These are phyloP conservation scores for Lizonia empirigonia DNA, from an alignment of 2,329 filamentous ascomycete genomes.

Conservation along the genomic window DNA sequence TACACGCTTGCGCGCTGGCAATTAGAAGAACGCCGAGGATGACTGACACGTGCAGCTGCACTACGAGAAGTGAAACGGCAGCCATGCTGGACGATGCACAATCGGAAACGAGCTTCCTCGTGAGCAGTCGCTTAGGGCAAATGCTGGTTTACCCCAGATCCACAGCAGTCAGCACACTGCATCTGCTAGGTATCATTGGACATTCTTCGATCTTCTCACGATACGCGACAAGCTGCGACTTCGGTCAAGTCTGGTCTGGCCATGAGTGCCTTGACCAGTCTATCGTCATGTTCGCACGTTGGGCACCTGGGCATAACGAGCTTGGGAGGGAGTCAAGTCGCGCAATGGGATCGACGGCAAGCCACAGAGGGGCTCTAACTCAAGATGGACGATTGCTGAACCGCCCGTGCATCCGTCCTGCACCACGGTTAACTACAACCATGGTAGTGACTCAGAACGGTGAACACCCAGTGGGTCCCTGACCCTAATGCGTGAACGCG, in stretches of 20 bases:
- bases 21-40: not conserved
- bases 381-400: constrained; percentile 13
- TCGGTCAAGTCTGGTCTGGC: too few relatives aligned
- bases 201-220: not conserved
- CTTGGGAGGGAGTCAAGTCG: constrained; percentile 5
- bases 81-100: constrained; percentile 2
- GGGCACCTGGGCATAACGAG: constrained; percentile 3
- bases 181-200: constrained; percentile 8
- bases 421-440: constrained; percentile 9
- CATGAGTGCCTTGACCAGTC: not conserved
- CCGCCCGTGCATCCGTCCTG: constrained; percentile 16
- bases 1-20: constrained; percentile 5
- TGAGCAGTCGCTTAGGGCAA: constrained; percentile 4
- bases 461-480: constrained; percentile 20
- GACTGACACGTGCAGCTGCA: constrained; percentile 14
- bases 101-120: constrained; percentile 10
- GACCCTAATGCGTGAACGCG: constrained; percentile 6
- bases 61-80: constrained; percentile 13
- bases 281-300: not conserved
- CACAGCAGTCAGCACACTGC: constrained; percentile 10
- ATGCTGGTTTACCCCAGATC: constrained; percentile 16
- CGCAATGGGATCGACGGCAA: constrained; percentile 14
- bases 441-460: constrained; percentile 27
- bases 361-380: constrained; percentile 11
- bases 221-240: constrained; percentile 5